Conservation (phyloP, 1,139 yeast species). For the Geotrichum fermentans region DNA sequence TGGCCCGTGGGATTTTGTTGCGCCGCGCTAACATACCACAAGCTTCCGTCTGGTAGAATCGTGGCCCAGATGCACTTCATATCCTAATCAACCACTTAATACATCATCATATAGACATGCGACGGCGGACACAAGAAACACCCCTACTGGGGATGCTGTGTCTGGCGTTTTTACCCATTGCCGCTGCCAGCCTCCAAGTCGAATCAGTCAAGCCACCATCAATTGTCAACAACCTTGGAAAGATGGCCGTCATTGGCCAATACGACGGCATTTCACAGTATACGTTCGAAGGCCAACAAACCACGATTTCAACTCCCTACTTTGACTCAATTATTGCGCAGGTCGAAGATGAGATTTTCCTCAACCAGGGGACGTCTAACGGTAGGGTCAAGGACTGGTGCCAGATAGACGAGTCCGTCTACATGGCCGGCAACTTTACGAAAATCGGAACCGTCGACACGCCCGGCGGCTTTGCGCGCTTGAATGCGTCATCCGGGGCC, state of each 20-base stretch:
- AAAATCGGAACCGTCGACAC: constrained; percentile 38
- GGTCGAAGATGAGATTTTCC: constrained; percentile 15
- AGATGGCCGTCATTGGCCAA: constrained; percentile 60
- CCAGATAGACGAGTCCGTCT: constrained; percentile 43
- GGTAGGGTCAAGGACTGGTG: constrained; percentile 36
- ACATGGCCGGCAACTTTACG: constrained; percentile 44
- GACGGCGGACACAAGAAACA: constrained; percentile 1
- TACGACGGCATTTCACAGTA: constrained; percentile 60
- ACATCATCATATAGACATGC: neutral
- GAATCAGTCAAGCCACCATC: constrained; percentile 24
- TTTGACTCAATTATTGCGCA: constrained; percentile 30
- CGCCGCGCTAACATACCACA: too few species aligned
- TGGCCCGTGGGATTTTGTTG: too few species aligned
- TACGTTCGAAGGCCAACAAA: constrained; percentile 48
- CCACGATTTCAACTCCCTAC: constrained; percentile 21
- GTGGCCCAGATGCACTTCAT: too few species aligned
- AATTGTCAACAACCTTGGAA: constrained; percentile 33
- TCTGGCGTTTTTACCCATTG: neutral
- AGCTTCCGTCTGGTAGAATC: too few species aligned
- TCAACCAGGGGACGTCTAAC: constrained; percentile 24
- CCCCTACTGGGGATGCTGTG: neutral
- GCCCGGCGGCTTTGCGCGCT: constrained; percentile 51
- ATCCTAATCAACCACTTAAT: neutral
- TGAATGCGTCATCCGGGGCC: constrained; percentile 46
- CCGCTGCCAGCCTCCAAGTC: constrained; percentile 9